A percentile compares a stretch with the other conserved stretches of the same genome.
Evolutionary conservation across 768 basidiomycete genomes (phyloP).

Genomic region (Tephrocybe sp.): DNA sequence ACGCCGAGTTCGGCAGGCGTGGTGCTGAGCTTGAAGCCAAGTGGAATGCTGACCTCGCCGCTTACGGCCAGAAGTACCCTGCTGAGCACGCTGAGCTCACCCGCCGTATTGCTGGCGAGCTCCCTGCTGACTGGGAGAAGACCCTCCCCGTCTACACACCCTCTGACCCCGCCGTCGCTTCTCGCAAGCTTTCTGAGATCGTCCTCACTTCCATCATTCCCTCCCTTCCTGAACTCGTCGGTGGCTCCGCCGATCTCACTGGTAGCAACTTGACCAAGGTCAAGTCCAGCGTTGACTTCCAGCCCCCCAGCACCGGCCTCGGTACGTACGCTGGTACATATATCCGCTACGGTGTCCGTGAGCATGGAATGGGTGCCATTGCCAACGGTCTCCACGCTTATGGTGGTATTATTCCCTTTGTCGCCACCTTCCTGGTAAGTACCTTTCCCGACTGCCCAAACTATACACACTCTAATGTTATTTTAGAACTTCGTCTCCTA

Average conservation of each 20-base stretch:
- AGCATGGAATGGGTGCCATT: conserved; percentile 96
- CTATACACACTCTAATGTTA: conserved; percentile 11
- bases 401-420: conserved; percentile 88
- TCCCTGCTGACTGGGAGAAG: conserved; percentile 88
- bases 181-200: conserved; percentile 91
- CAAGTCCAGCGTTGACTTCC: conserved; percentile 87
- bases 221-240: conserved; percentile 79
- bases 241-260: conserved; percentile 92
- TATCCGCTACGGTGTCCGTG: conserved; percentile 95
- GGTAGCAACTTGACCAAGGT: conserved; percentile 90
- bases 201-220: conserved; percentile 76
- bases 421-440: conserved; percentile 86
- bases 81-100: conserved; percentile 83
- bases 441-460: background rate
- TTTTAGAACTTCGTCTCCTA: conserved; percentile 89
- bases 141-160: conserved; percentile 83
- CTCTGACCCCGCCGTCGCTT: conserved; percentile 81
- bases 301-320: conserved; percentile 81
- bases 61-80: conserved; percentile 80
- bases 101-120: conserved; percentile 79
- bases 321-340: conserved; percentile 87
- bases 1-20: conserved; percentile 63
- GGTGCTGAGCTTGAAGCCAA: conserved; percentile 73
- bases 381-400: conserved; percentile 90
- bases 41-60: conserved; percentile 69